Percentiles rank a stretch among this genome's conserved stretches.
Conservation (phyloP, 352 stramenopile species). For the Ophiocytium majus region DNA sequence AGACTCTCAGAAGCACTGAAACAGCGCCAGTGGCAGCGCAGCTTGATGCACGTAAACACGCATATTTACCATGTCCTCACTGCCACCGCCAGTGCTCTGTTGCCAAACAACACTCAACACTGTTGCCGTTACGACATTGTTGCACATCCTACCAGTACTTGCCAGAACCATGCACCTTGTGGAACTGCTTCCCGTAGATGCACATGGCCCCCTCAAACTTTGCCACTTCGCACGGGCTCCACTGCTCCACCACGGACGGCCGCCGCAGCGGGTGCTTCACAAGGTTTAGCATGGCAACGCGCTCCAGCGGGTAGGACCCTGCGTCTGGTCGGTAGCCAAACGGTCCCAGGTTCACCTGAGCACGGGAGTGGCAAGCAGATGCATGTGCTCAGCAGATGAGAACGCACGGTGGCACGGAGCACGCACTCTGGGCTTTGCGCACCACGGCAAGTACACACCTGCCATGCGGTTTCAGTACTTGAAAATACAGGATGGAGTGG, state of each 20-base stretch:
- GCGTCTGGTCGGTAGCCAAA: conserved; percentile 42
- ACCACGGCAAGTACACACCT: not conserved
- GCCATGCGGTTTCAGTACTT: not conserved
- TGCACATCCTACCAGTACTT: no score
- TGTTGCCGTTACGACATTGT: no score
- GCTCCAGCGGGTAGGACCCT: conserved; percentile 46
- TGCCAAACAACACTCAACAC: no score
- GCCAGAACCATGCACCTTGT: no score
- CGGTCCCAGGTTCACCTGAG: conserved; percentile 18
- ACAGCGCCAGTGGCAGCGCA: no score
- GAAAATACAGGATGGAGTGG: not conserved
- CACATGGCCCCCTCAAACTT: conserved; percentile 64
- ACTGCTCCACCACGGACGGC: conserved; percentile 59
- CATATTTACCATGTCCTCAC: no score
- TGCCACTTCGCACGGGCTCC: conserved; percentile 62
- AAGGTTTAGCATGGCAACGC: conserved; percentile 40
- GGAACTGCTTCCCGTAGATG: conserved; percentile 59
- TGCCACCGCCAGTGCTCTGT: no score
- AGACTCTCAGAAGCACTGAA: no score
- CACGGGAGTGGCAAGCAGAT: not conserved
- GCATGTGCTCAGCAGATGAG: not conserved
- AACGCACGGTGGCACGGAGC: not conserved
- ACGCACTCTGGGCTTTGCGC: no score
- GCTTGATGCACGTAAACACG: no score
- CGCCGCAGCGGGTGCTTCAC: conserved; percentile 36